These are phyloP conservation scores for Aspergillus glaucus DNA, from an alignment of 2,329 filamentous ascomycete genomes.

Conservation along the genomic window DNA sequence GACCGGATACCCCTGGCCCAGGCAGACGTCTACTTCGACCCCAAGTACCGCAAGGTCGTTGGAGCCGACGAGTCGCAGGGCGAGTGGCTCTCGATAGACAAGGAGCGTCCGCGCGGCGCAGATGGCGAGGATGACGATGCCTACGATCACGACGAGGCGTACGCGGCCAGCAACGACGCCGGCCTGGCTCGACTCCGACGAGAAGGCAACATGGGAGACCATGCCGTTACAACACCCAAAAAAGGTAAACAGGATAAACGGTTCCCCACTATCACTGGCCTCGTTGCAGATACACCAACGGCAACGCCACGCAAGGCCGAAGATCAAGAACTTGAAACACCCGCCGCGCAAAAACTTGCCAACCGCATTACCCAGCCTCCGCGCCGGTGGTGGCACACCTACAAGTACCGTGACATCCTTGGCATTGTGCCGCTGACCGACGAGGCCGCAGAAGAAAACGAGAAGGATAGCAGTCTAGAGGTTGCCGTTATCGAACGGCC, in stretches of 20 bases:
- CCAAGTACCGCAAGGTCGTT: conserved; percentile 45
- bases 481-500: conserved; percentile 85
- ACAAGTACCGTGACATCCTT: conserved; percentile 90
- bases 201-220: conserved; percentile 10
- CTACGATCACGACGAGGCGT: conserved; percentile 28
- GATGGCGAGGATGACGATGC: conserved; percentile 26
- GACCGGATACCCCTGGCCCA: conserved; percentile 44
- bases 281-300: conserved; percentile 11
- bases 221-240: conserved; percentile 13
- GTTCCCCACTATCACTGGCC: conserved; percentile 12
- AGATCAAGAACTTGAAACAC: background rate
- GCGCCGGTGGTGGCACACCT: conserved; percentile 65
- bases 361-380: conserved; percentile 20
- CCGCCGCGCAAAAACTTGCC: conserved; percentile 16
- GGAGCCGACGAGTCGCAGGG: conserved; percentile 31
- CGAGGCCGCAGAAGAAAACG: conserved; percentile 25
- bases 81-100: conserved; percentile 30
- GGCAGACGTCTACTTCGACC: conserved; percentile 38
- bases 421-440: conserved; percentile 56
- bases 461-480: conserved; percentile 45
- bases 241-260: conserved; percentile 12
- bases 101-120: conserved; percentile 16
- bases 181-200: conserved; percentile 27
- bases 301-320: background rate
- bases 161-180: conserved; percentile 23